Base-by-base conservation (phyloP, 345 rosid genomes). In the Aegle marmelos region DNA sequence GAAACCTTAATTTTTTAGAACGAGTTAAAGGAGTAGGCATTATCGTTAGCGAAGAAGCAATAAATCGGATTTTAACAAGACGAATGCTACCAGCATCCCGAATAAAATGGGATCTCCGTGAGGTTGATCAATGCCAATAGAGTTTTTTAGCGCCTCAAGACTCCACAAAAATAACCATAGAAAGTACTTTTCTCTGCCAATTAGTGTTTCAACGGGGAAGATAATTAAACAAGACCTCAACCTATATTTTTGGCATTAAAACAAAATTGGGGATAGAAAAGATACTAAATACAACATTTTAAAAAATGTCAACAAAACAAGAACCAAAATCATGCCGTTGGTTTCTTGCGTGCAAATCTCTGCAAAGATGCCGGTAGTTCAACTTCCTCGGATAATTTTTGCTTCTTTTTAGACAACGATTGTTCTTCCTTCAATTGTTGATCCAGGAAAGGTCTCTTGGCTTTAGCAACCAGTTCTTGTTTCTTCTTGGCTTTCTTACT, bases 381-480 rank as follows among this genome's bases (percentile, higher is more conserved):
- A 0, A 70, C 81, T 74, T 81, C 93, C 80, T 83, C 82, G 1
- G 84, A 68, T 10, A 78, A 59, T 70, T 86, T 92, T 79, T 83
- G 93, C 87, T 91, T 95, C 90, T 90, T 95, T 75, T 62, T 82
- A 0, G 85, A 73, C 17, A 39, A 17, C 21, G 73, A 78, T 11
- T 74, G 75, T 28, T 80, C 81, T 9, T 78, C 86, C 25, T 77
- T 81, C 76, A 39, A 68, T 57, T 81, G 83, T 74, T 90, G 88
- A 63, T 93, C 98, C 77, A 89, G 68, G 90, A 91, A 90, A 27
- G 92, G 94, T 66, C 90, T 83, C 85, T 93, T 95, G 2, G 86
- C 89, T 14, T 60, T 88, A 33, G 73, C 84, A 14, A 91, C 81
- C 61, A 84, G 21, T 61, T 91, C 95, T 81, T 88, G 86, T 76